Conservation (phyloP, 2,329 filamentous ascomycete genomes). For the Teratosphaeriaceae sp. region DNA sequence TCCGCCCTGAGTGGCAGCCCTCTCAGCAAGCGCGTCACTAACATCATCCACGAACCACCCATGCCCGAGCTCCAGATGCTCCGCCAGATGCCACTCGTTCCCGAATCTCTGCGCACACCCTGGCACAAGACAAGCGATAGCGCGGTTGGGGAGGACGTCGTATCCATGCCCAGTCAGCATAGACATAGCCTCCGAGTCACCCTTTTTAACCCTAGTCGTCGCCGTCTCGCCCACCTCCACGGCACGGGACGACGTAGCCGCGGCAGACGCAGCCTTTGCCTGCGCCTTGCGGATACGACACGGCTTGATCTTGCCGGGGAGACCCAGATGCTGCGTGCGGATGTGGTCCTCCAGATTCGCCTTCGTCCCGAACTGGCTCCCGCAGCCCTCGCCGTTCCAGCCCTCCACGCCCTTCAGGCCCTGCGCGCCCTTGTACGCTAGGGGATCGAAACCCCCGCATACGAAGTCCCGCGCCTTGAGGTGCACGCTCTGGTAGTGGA, state of each 20-base stretch:
- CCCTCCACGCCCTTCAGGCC: slow-evolving; percentile 48
- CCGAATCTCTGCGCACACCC: slow-evolving; percentile 50
- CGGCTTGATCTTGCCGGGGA: slow-evolving; percentile 13
- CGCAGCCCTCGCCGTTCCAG: slow-evolving; percentile 64
- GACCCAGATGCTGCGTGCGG: slow-evolving; percentile 70
- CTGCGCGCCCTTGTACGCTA: slow-evolving; percentile 34
- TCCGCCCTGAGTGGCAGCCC: too few species aligned
- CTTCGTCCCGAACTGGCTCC: slow-evolving; percentile 69
- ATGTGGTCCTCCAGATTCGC: slow-evolving; percentile 76
- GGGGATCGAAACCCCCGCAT: slow-evolving; percentile 66
- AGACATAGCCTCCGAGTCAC: slow-evolving; percentile 9
- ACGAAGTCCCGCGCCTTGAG: slow-evolving; percentile 65
- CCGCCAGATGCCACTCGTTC: slow-evolving; percentile 51
- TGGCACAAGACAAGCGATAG: slow-evolving; percentile 46
- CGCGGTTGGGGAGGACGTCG: slow-evolving; percentile 36
- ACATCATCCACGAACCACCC: slow-evolving; percentile 33
- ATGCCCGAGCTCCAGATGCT: slow-evolving; percentile 46
- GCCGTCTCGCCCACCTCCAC: slow-evolving; percentile 4
- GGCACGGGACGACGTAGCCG: too few species aligned
- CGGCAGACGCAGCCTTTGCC: slow-evolving; percentile 5
- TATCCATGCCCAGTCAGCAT: slow-evolving; percentile 53
- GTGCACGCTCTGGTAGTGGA: slow-evolving; percentile 72
- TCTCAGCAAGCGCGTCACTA: too few species aligned
- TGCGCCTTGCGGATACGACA: slow-evolving; percentile 13
- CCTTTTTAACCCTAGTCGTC: slow-evolving; percentile 10